Conservation (phyloP, 129 eudicot species). For the Gnaphalium uliginosum region DNA sequence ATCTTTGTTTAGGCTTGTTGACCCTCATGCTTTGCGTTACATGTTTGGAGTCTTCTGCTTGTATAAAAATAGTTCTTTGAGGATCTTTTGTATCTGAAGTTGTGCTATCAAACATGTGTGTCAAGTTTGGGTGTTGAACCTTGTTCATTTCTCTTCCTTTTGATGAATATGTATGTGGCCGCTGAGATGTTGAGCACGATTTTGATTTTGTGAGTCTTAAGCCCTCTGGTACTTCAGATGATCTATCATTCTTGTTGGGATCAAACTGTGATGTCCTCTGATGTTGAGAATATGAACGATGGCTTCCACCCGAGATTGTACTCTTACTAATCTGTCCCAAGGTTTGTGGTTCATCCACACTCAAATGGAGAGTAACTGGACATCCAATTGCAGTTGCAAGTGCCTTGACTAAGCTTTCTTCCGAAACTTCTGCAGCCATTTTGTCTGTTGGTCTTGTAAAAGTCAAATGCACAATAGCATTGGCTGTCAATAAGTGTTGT, state of each 20-base stretch:
- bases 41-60: slow-evolving; percentile 15
- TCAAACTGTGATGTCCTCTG: background rate
- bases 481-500: slow-evolving; percentile 26
- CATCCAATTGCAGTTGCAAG: slow-evolving; percentile 38
- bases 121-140: background rate
- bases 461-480: slow-evolving; percentile 36
- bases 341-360: slow-evolving; percentile 17
- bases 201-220: slow-evolving; percentile 31
- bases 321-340: slow-evolving; percentile 12
- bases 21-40: slow-evolving; percentile 10
- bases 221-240: background rate
- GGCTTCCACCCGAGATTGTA: background rate
- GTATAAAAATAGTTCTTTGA: background rate
- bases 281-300: slow-evolving; percentile 17
- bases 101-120: background rate
- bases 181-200: slow-evolving; percentile 32
- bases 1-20: slow-evolving; percentile 28
- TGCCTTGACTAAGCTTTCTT: slow-evolving; percentile 36
- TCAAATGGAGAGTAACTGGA: slow-evolving; percentile 35
- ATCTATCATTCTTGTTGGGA: background rate
- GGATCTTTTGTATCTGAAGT: slow-evolving; percentile 15
- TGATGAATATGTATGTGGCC: slow-evolving; percentile 17
- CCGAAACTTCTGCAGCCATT: slow-evolving; percentile 31
- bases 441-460: slow-evolving; percentile 37
- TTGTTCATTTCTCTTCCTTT: slow-evolving; percentile 5